Evolutionary conservation across 192 early-diverging fungal species (phyloP).

Genomic region (Coemansia umbellata): DNA sequence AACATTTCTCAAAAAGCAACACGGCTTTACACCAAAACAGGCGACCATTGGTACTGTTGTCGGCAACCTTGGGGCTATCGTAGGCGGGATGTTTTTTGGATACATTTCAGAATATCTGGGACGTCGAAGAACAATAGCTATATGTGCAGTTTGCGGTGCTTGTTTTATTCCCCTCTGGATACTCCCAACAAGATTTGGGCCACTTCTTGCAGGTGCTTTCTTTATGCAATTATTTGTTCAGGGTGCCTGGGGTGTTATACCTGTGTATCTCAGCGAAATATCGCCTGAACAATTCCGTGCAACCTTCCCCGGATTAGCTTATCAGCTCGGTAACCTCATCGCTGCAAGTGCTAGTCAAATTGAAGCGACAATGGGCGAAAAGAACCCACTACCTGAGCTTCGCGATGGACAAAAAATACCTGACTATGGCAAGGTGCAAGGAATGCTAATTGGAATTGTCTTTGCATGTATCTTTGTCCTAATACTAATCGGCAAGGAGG

Average conservation of each 20-base stretch:
- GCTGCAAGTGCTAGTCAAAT: slow-evolving; percentile 56
- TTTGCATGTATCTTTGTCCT: slow-evolving; percentile 42
- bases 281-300: slow-evolving; percentile 64
- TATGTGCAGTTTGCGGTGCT: slow-evolving; percentile 51
- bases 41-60: slow-evolving; percentile 60
- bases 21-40: slow-evolving; percentile 52
- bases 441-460: slow-evolving; percentile 57
- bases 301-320: slow-evolving; percentile 67
- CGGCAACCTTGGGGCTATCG: slow-evolving; percentile 62
- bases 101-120: slow-evolving; percentile 68
- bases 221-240: slow-evolving; percentile 49
- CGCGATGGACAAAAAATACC: slow-evolving; percentile 44
- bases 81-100: slow-evolving; percentile 64
- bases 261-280: slow-evolving; percentile 65
- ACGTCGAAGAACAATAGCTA: slow-evolving; percentile 56
- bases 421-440: slow-evolving; percentile 55
- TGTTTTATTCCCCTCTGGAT: slow-evolving; percentile 69
- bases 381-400: slow-evolving; percentile 48
- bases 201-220: slow-evolving; percentile 42
- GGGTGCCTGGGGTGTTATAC: slow-evolving; percentile 61
- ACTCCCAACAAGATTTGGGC: slow-evolving; percentile 35
- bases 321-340: slow-evolving; percentile 73
- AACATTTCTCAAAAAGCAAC: slow-evolving; percentile 61
- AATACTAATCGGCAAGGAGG: slow-evolving; percentile 56
- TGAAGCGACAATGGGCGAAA: slow-evolving; percentile 54